phyloP scores from a whole-genome alignment of 257 asterid species.

The Gardenia jasminoides region DNA sequence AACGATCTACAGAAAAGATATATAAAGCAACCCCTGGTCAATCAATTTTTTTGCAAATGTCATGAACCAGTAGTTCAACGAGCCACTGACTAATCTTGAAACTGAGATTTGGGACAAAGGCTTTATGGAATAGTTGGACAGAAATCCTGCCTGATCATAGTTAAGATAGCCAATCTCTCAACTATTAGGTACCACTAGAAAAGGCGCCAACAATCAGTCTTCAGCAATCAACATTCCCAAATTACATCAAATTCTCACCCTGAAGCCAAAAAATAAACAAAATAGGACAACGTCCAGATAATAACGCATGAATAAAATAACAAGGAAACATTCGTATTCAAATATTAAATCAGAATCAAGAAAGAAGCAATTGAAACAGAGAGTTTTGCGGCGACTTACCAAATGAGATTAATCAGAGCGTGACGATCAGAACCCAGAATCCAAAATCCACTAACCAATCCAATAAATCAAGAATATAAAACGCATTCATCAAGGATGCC shows the following conservation, averaged over 20 bases:
- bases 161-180: background rate
- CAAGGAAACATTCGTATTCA: background rate
- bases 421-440: constrained; percentile 15
- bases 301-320: background rate
- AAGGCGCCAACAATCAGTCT: background rate
- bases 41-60: background rate
- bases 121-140: background rate
- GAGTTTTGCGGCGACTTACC: constrained; percentile 29
- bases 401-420: constrained; percentile 17
- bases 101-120: background rate
- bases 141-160: background rate
- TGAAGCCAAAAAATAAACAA: background rate
- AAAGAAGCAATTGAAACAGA: background rate
- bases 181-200: constrained; percentile 3
- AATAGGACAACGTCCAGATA: background rate
- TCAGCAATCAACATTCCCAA: background rate
- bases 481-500: background rate
- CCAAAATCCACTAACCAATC: constrained; percentile 25
- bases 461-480: constrained; percentile 8
- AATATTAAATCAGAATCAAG: background rate
- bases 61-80: background rate
- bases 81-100: background rate
- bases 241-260: constrained; percentile 2
- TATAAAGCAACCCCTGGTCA: background rate
- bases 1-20: background rate